Conservation (phyloP, 2,329 filamentous ascomycete genomes). For the Geosmithia putterillii region DNA sequence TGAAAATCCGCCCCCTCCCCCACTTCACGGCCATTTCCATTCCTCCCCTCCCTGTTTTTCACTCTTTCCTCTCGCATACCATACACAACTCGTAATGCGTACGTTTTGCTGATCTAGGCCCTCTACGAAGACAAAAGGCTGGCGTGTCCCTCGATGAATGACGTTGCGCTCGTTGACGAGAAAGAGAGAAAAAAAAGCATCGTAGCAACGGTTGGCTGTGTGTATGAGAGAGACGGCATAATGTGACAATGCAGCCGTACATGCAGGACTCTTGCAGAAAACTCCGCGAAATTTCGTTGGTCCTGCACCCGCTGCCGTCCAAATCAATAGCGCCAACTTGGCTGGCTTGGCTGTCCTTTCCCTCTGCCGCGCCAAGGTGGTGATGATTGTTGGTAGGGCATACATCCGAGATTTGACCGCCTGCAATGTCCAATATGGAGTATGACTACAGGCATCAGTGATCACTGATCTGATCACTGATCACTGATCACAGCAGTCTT, state of each 20-base stretch:
- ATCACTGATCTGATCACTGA: too few species aligned
- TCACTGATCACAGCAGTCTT: neutral
- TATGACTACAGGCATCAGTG: too few species aligned
- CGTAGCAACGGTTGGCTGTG: too few species aligned
- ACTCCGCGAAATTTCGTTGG: too few species aligned
- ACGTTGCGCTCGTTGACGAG: too few species aligned
- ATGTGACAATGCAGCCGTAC: neutral
- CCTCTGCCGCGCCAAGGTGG: neutral
- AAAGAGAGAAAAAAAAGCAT: too few species aligned
- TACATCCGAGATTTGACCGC: neutral
- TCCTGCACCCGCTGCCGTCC: too few species aligned
- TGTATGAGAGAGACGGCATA: too few species aligned
- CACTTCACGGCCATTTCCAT: neutral
- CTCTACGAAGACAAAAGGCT: too few species aligned
- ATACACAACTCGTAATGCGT: neutral
- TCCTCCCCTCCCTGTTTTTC: neutral
- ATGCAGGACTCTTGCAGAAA: too few species aligned
- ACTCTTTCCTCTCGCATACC: neutral
- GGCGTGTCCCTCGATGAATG: too few species aligned
- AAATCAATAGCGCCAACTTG: neutral
- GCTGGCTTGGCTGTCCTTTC: neutral
- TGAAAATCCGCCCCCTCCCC: neutral
- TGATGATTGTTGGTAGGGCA: neutral
- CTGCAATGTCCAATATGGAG: too few species aligned
- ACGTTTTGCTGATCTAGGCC: neutral